Evolutionary conservation across 176 grass and related monocot species (phyloP).

Genomic region (Triticum turgidum): DNA sequence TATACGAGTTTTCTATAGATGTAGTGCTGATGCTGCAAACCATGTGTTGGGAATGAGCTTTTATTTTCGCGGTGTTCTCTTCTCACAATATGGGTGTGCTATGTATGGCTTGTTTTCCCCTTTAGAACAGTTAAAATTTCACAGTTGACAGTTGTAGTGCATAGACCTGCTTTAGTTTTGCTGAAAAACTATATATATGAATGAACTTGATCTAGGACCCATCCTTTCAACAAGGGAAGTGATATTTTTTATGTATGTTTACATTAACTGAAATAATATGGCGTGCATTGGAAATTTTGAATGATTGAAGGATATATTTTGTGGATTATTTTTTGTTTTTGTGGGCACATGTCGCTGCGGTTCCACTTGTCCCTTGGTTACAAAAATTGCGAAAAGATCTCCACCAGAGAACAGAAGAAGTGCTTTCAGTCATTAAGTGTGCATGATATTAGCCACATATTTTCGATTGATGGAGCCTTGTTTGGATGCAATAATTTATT

Average conservation of each 20-base stretch:
- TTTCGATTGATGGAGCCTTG: background rate
- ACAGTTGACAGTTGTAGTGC: background rate
- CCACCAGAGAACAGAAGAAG: constrained; percentile 26
- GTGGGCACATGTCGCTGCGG: background rate
- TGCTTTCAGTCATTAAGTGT: constrained; percentile 29
- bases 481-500: background rate
- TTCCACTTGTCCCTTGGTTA: background rate
- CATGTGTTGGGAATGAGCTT: background rate
- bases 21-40: background rate
- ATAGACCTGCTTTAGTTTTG: background rate
- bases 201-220: background rate
- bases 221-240: background rate
- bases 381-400: constrained; percentile 20
- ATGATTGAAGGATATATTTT: background rate
- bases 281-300: constrained; percentile 1
- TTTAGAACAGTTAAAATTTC: background rate
- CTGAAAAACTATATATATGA: background rate
- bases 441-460: constrained; percentile 17
- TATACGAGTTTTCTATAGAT: background rate
- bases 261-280: constrained; percentile 3
- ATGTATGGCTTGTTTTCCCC: background rate
- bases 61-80: background rate
- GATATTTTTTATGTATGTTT: background rate
- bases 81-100: background rate
- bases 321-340: background rate